These are phyloP conservation scores for Termitomyces eurrhizus DNA, from an alignment of 768 basidiomycete species.

Conservation along the genomic window DNA sequence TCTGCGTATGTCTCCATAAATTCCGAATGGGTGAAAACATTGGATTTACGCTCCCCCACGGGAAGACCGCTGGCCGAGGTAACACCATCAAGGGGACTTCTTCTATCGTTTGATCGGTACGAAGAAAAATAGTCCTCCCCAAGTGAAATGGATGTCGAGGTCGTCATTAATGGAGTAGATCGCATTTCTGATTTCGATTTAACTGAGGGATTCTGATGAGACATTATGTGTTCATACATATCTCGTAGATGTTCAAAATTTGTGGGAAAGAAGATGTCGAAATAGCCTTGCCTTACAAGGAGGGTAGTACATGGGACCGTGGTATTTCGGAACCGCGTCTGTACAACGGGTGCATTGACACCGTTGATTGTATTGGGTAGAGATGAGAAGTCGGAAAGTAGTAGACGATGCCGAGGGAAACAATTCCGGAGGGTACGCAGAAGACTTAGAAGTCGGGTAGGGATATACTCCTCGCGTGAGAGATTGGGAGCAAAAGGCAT, in stretches of 20 bases:
- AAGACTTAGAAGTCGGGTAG: conserved; percentile 85
- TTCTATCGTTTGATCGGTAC: conserved; percentile 49
- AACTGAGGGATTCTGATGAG: conserved; percentile 39
- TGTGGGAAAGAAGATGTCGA: conserved; percentile 99
- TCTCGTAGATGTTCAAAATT: conserved; percentile 80
- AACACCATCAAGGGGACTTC: conserved; percentile 67
- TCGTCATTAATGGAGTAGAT: conserved; percentile 49
- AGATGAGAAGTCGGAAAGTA: conserved; percentile 89
- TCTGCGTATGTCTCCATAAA: conserved; percentile 88
- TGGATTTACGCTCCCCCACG: conserved; percentile 76
- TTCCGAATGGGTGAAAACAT: conserved; percentile 83
- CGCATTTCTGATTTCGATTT: conserved; percentile 29
- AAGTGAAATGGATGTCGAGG: conserved; percentile 45
- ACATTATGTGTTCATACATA: conserved; percentile 85
- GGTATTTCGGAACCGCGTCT: conserved; percentile 81
- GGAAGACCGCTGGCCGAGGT: conserved; percentile 72
- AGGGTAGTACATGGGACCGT: conserved; percentile 90
- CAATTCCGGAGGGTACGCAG: conserved; percentile 75
- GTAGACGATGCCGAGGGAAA: conserved; percentile 91
- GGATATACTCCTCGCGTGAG: conserved; percentile 84
- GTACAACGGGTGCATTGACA: conserved; percentile 84
- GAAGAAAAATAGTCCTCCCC: conserved; percentile 74
- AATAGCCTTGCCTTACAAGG: conserved; percentile 92
- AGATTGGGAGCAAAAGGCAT: conserved; percentile 92
- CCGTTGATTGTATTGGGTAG: conserved; percentile 85